Conservation (phyloP, 805 yeast species). For the Candida pseudofarinosa region DNA sequence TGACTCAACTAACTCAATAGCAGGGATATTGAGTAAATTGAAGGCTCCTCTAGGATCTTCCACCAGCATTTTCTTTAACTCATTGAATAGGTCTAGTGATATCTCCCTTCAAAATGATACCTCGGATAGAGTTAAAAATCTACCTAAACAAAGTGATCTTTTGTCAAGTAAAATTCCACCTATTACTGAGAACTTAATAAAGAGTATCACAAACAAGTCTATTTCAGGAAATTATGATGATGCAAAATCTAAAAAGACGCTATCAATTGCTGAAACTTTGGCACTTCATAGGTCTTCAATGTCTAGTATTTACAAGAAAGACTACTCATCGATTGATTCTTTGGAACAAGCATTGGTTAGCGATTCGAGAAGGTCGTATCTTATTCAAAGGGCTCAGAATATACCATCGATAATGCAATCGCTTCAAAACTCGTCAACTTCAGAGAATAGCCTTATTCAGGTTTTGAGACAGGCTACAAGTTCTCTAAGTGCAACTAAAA, state of each 20-base stretch:
- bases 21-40: slow-evolving; percentile 7
- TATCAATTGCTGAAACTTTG: slow-evolving; percentile 58
- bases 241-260: slow-evolving; percentile 18
- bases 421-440: slow-evolving; percentile 15
- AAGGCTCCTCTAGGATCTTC: slow-evolving; percentile 10
- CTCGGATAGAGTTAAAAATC: neutral
- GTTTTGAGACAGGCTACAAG: slow-evolving; percentile 40
- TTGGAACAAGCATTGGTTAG: slow-evolving; percentile 18
- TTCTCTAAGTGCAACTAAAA: slow-evolving; percentile 19
- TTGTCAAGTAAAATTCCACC: slow-evolving; percentile 5
- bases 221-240: neutral
- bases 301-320: slow-evolving; percentile 24
- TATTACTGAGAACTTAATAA: slow-evolving; percentile 9
- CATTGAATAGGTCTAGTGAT: slow-evolving; percentile 12
- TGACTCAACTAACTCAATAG: slow-evolving; percentile 2
- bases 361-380: neutral
- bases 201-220: slow-evolving; percentile 3
- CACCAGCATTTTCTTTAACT: slow-evolving; percentile 11
- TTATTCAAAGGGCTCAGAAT: slow-evolving; percentile 9
- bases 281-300: slow-evolving; percentile 50
- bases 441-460: slow-evolving; percentile 26
- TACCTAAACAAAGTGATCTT: neutral
- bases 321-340: slow-evolving; percentile 24
- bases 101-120: slow-evolving; percentile 1
- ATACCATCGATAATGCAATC: slow-evolving; percentile 3